These are phyloP conservation scores for Achaetomium macrosporum DNA, from an alignment of 2,329 filamentous ascomycete genomes.

Conservation along the genomic window DNA sequence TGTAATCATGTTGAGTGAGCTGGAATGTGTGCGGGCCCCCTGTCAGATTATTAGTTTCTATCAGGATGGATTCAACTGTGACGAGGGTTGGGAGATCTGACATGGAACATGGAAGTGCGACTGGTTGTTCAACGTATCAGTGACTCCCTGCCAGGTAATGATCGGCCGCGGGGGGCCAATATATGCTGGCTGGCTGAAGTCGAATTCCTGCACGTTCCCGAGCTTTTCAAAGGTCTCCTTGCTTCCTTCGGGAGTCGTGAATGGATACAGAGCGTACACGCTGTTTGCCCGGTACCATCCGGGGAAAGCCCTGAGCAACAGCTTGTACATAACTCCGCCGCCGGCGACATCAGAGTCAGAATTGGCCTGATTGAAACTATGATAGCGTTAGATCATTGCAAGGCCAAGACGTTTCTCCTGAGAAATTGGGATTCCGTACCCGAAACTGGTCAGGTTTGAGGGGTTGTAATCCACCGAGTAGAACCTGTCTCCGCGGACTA, in stretches of 20 bases:
- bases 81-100: not conserved
- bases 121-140: not conserved
- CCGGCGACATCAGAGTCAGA: not conserved
- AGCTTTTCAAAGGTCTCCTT: not conserved
- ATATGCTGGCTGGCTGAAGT: not conserved
- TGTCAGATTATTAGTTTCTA: not conserved
- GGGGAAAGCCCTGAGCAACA: not conserved
- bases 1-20: not conserved
- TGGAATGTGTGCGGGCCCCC: not conserved
- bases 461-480: conserved; percentile 46
- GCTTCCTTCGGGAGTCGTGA: not conserved
- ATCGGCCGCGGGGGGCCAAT: not conserved
- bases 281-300: not conserved
- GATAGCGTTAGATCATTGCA: not conserved
- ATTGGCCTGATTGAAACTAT: not conserved
- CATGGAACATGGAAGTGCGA: not conserved
- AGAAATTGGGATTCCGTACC: conserved; percentile 25
- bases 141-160: not conserved
- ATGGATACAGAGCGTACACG: not conserved
- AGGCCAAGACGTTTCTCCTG: not conserved
- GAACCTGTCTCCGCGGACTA: conserved; percentile 56
- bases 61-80: too few relatives aligned
- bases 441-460: conserved; percentile 39
- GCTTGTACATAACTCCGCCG: conserved; percentile 1
- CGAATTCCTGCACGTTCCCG: not conserved